These are phyloP conservation scores for Betula pendula DNA, from an alignment of 306 rosid species.

Conservation along the genomic window DNA sequence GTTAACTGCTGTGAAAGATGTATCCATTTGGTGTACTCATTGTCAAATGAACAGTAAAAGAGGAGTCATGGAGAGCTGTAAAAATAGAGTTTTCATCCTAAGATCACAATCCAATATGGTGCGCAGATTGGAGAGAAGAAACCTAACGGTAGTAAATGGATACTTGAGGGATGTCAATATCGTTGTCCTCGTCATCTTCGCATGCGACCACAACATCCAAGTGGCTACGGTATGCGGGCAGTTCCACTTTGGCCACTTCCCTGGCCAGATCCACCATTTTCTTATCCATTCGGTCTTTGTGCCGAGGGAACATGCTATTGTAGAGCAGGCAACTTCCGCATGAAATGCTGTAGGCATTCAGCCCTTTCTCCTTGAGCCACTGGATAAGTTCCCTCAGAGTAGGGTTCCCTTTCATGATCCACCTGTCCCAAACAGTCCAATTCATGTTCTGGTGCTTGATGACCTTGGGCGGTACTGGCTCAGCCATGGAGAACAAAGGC, in stretches of 20 bases:
- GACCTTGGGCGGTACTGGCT: conserved; percentile 89
- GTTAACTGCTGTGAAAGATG: conserved; percentile 12
- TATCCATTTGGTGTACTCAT: conserved; percentile 25
- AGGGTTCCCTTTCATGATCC: conserved; percentile 72
- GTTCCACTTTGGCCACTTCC: conserved; percentile 74
- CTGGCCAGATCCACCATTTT: conserved; percentile 74
- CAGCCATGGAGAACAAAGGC: conserved; percentile 89
- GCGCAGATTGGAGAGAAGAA: conserved; percentile 20
- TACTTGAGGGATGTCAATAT: conserved; percentile 79
- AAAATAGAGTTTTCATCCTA: conserved; percentile 29
- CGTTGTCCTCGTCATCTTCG: conserved; percentile 91
- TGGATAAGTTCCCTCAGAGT: conserved; percentile 72
- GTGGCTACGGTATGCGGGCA: conserved; percentile 74
- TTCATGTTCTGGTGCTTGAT: conserved; percentile 69
- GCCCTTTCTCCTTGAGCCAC: conserved; percentile 75
- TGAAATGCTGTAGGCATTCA: conserved; percentile 80
- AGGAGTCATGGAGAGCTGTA: conserved; percentile 20
- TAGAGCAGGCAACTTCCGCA: conserved; percentile 78
- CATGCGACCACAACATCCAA: conserved; percentile 91
- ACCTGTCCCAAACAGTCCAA: conserved; percentile 99
- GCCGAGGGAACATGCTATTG: conserved; percentile 72
- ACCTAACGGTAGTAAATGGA: conserved; percentile 85
- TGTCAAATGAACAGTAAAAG: conserved; percentile 15
- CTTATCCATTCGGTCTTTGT: conserved; percentile 79
- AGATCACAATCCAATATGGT: conserved; percentile 25